Conservation (phyloP, 1,284 basidiomycete genomes). For the Naganishia cerealis region DNA sequence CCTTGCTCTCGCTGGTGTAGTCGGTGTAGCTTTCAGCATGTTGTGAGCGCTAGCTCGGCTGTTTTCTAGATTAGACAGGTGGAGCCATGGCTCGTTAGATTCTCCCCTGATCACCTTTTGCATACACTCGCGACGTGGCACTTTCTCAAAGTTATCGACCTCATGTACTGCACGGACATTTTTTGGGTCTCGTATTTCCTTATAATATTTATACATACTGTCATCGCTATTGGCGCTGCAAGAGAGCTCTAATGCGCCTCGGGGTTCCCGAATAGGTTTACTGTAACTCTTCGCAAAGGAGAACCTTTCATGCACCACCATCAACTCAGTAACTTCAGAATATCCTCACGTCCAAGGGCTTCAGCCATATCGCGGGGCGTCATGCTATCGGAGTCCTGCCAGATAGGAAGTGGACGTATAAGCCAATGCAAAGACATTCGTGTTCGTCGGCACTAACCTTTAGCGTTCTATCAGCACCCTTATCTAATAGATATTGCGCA, state of each 20-base stretch:
- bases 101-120: neutral
- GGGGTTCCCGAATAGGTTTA: too few species aligned
- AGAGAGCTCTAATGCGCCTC: neutral
- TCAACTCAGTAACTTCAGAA: slow-evolving; percentile 16
- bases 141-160: neutral
- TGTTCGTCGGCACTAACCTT: slow-evolving; percentile 10
- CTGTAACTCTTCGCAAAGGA: too few species aligned
- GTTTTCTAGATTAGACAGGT: neutral
- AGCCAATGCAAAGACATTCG: neutral
- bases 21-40: slow-evolving; percentile 15
- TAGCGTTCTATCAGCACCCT: slow-evolving; percentile 28
- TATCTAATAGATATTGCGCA: slow-evolving; percentile 13
- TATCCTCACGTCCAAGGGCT: slow-evolving; percentile 12
- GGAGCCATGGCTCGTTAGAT: neutral
- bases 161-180: neutral
- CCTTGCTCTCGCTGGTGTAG: slow-evolving; percentile 13
- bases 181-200: slow-evolving; percentile 4
- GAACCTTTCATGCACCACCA: neutral
- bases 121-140: neutral
- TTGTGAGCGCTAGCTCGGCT: neutral
- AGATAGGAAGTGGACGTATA: neutral
- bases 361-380: slow-evolving; percentile 28
- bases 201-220: neutral
- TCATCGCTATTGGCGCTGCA: neutral
- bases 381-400: slow-evolving; percentile 27